Conservation (phyloP, 2,329 filamentous ascomycete genomes). For the Trichoderma koningii region DNA sequence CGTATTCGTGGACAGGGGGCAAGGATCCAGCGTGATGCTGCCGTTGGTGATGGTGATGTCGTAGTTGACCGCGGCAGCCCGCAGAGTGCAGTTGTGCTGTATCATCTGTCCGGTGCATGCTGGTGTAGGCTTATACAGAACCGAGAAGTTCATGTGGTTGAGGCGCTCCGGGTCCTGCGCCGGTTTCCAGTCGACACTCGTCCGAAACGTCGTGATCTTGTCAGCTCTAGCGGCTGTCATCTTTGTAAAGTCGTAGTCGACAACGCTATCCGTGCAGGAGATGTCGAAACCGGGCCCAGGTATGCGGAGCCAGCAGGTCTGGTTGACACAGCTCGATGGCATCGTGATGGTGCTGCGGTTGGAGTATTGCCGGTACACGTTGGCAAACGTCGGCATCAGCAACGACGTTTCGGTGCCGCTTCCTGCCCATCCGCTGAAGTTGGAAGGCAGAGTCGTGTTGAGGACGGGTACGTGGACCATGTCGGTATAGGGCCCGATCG, state of each 20-base stretch:
- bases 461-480: neutral
- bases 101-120: slow-evolving; percentile 4
- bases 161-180: neutral
- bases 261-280: neutral
- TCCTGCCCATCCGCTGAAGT: slow-evolving; percentile 23
- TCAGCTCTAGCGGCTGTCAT: neutral
- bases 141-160: slow-evolving; percentile 9
- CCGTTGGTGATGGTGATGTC: slow-evolving; percentile 8
- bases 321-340: slow-evolving; percentile 11
- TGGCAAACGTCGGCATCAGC: slow-evolving; percentile 17
- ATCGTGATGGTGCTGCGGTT: slow-evolving; percentile 4
- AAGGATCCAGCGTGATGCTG: slow-evolving; percentile 1
- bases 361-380: slow-evolving; percentile 19
- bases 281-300: slow-evolving; percentile 20
- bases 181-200: slow-evolving; percentile 4
- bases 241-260: slow-evolving; percentile 6
- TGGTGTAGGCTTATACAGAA: neutral
- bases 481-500: neutral
- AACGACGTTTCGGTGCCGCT: slow-evolving; percentile 1
- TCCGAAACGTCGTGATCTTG: slow-evolving; percentile 11
- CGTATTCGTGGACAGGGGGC: neutral
- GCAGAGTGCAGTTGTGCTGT: slow-evolving; percentile 9
- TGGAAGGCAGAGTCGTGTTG: slow-evolving; percentile 14
- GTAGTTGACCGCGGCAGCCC: slow-evolving; percentile 17
- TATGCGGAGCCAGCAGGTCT: slow-evolving; percentile 1